Conservation (phyloP, 2,329 filamentous ascomycete genomes). For the Periconia macrospinosa region DNA sequence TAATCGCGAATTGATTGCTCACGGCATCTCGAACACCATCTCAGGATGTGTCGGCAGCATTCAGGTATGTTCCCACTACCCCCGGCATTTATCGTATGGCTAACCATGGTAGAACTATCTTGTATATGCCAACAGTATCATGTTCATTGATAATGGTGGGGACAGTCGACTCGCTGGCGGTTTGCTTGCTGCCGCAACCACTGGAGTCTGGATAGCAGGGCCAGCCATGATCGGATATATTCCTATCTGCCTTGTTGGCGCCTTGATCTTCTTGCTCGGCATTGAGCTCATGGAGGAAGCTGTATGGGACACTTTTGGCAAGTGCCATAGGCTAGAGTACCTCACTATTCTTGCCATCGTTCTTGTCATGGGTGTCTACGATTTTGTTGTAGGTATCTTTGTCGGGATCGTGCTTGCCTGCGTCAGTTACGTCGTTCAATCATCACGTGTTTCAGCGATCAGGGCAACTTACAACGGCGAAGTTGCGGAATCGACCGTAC, state of each 20-base stretch:
- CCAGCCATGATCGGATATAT: conserved; percentile 91
- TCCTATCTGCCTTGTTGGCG: conserved; percentile 94
- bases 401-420: conserved; percentile 91
- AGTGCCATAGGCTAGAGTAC: conserved; percentile 85
- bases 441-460: conserved; percentile 85
- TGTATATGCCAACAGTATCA: conserved; percentile 95
- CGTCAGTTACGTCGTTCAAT: conserved; percentile 86
- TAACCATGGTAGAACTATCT: conserved; percentile 73
- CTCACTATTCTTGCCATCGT: conserved; percentile 87
- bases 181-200: conserved; percentile 78
- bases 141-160: conserved; percentile 92
- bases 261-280: conserved; percentile 90
- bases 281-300: conserved; percentile 91
- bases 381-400: conserved; percentile 93
- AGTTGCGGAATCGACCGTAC: conserved; percentile 87
- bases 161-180: conserved; percentile 83
- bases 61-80: conserved; percentile 47
- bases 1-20: conserved; percentile 86
- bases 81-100: background rate
- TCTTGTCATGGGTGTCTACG: conserved; percentile 92
- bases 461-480: conserved; percentile 88
- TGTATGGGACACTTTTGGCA: conserved; percentile 83
- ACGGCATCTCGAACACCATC: conserved; percentile 89
- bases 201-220: conserved; percentile 80
- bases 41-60: conserved; percentile 89